Evolutionary conservation across 2,329 filamentous ascomycete species (phyloP).

Genomic region (Cyanodermella asteris): DNA sequence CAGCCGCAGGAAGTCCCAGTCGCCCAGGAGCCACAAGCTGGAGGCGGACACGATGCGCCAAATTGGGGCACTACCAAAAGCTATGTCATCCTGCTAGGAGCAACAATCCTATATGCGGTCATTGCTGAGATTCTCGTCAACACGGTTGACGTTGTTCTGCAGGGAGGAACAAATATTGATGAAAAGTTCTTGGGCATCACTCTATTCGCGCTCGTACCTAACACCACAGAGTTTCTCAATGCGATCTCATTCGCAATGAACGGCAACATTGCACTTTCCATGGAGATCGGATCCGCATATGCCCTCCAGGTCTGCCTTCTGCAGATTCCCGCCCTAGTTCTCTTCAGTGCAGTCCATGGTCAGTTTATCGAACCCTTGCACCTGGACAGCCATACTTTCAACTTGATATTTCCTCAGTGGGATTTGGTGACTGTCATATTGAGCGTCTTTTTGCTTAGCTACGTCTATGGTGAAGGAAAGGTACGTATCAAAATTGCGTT

Average conservation of each 20-base stretch:
- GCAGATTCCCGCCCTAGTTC: constrained; percentile 77
- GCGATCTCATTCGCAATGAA: constrained; percentile 99
- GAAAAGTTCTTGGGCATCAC: constrained; percentile 97
- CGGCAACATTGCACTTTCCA: constrained; percentile 91
- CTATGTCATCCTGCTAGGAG: constrained; percentile 65
- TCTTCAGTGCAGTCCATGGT: constrained; percentile 65
- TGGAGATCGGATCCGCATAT: constrained; percentile 97
- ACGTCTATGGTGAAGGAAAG: constrained; percentile 95
- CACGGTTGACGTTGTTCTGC: constrained; percentile 87
- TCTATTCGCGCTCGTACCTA: constrained; percentile 86
- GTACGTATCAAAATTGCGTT: background rate
- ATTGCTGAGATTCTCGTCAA: constrained; percentile 94
- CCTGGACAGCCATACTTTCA: constrained; percentile 28
- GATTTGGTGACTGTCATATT: constrained; percentile 95
- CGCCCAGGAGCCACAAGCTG: constrained; percentile 19
- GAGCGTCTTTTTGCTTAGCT: constrained; percentile 86
- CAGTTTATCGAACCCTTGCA: constrained; percentile 31
- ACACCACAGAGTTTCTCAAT: constrained; percentile 96
- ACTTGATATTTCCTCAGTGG: constrained; percentile 91
- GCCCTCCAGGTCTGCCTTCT: constrained; percentile 87
- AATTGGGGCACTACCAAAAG: constrained; percentile 94
- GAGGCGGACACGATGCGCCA: constrained; percentile 82
- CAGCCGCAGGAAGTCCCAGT: constrained; percentile 24
- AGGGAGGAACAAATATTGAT: constrained; percentile 75
- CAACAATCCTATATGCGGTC: constrained; percentile 82